Evolutionary conservation across 2,329 filamentous ascomycete genomes (phyloP).

Genomic region (Teratosphaeria epicoccoides): DNA sequence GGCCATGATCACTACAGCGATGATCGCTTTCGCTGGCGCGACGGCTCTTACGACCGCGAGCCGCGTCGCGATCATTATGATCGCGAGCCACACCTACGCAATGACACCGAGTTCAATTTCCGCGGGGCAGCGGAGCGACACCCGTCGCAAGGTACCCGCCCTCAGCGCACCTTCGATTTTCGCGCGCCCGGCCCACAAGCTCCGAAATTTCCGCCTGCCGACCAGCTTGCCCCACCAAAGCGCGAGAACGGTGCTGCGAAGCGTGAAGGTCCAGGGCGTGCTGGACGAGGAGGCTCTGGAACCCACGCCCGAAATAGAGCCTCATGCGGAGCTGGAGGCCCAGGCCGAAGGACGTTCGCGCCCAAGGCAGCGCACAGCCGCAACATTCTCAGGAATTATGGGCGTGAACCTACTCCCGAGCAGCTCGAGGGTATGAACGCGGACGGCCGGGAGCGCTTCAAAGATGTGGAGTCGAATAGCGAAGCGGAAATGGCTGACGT

Average conservation of each 20-base stretch:
- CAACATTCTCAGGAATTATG: slow-evolving; percentile 30
- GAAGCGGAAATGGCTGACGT: slow-evolving; percentile 16
- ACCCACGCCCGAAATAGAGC: neutral
- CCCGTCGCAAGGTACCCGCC: slow-evolving; percentile 1
- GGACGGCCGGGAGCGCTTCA: slow-evolving; percentile 31
- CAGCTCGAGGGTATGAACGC: slow-evolving; percentile 33
- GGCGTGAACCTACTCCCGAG: slow-evolving; percentile 34
- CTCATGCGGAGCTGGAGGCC: neutral
- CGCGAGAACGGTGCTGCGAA: slow-evolving; percentile 2
- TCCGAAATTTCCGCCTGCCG: slow-evolving; percentile 13
- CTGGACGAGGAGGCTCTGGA: neutral
- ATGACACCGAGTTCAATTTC: slow-evolving; percentile 12
- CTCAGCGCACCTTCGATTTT: slow-evolving; percentile 17
- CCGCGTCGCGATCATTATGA: slow-evolving; percentile 1
- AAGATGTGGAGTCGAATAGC: slow-evolving; percentile 32
- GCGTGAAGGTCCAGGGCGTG: neutral
- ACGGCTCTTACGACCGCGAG: neutral
- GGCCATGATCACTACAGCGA: slow-evolving; percentile 1
- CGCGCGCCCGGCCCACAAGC: slow-evolving; percentile 10
- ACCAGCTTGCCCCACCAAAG: slow-evolving; percentile 9
- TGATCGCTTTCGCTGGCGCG: neutral
- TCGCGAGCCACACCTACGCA: neutral
- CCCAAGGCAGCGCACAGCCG: slow-evolving; percentile 33
- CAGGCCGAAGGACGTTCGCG: slow-evolving; percentile 9
- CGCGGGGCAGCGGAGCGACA: slow-evolving; percentile 14